These are phyloP conservation scores for Mortierella polycephala DNA, from an alignment of 371 early-diverging fungal genomes.

Conservation along the genomic window DNA sequence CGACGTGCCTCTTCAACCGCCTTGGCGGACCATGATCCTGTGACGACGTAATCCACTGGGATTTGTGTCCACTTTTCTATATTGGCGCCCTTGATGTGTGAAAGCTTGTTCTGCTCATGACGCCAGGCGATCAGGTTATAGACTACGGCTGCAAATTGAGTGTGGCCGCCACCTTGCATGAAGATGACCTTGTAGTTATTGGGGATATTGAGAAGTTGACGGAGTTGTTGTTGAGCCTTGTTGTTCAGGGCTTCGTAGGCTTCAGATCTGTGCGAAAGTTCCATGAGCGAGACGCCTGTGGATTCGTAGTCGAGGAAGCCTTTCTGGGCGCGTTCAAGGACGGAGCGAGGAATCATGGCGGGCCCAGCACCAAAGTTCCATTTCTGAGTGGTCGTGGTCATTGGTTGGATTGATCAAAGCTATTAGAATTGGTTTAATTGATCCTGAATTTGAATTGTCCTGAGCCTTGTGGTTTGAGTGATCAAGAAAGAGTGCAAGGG, in stretches of 20 bases:
- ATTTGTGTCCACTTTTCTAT: constrained; percentile 51
- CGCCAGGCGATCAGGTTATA: constrained; percentile 87
- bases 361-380: constrained; percentile 96
- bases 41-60: constrained; percentile 89
- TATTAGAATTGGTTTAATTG: background rate
- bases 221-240: constrained; percentile 76
- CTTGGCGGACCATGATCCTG: constrained; percentile 93
- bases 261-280: constrained; percentile 93
- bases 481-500: background rate
- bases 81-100: constrained; percentile 14
- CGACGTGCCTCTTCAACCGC: constrained; percentile 88
- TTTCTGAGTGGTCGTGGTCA: constrained; percentile 12
- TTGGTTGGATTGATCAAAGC: background rate
- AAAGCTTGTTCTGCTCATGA: constrained; percentile 57
- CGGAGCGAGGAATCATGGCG: constrained; percentile 83
- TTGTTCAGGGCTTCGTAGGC: constrained; percentile 81
- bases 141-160: constrained; percentile 90
- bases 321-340: constrained; percentile 81
- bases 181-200: constrained; percentile 89
- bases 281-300: constrained; percentile 93
- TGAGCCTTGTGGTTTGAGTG: background rate
- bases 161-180: constrained; percentile 96
- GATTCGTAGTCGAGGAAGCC: constrained; percentile 82
- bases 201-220: constrained; percentile 80
- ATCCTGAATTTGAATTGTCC: background rate